Conservation (phyloP, 371 early-diverging fungal species). For the Rhizopus stolonifer region DNA sequence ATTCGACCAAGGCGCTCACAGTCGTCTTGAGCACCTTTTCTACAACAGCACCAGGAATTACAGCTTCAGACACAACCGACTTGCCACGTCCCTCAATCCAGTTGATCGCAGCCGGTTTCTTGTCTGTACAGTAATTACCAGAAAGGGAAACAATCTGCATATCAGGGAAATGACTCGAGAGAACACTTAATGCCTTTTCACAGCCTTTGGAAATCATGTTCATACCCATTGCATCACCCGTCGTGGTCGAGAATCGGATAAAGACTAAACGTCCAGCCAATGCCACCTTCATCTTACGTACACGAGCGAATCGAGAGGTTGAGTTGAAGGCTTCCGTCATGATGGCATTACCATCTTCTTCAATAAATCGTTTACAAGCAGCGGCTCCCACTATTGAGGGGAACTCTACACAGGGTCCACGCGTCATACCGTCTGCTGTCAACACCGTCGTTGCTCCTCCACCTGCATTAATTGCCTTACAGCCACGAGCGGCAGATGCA, state of each 20-base stretch:
- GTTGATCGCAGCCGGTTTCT: conserved; percentile 96
- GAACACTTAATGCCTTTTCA: conserved; percentile 71
- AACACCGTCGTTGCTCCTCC: conserved; percentile 90
- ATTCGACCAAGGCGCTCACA: conserved; percentile 72
- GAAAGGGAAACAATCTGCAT: conserved; percentile 84
- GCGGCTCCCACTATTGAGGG: conserved; percentile 66
- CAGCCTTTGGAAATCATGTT: conserved; percentile 99
- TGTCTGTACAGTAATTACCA: conserved; percentile 97
- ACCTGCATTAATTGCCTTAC: conserved; percentile 91
- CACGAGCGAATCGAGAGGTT: conserved; percentile 87
- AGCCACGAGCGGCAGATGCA: conserved; percentile 96
- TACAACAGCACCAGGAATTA: conserved; percentile 81
- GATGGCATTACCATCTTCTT: conserved; percentile 60
- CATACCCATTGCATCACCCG: conserved; percentile 99
- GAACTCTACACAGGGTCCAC: conserved; percentile 93
- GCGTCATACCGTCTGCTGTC: conserved; percentile 89
- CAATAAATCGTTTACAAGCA: conserved; percentile 77
- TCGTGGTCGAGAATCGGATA: conserved; percentile 87
- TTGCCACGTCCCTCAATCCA: conserved; percentile 98
- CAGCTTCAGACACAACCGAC: conserved; percentile 88
- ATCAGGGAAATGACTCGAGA: conserved; percentile 65
- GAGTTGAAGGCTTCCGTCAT: conserved; percentile 83
- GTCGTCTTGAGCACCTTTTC: conserved; percentile 87
- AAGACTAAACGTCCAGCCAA: conserved; percentile 84
- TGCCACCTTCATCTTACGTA: conserved; percentile 81